Evolutionary conservation across 2,329 filamentous ascomycete species (phyloP).

Genomic region (Sclerotinia spermophila): DNA sequence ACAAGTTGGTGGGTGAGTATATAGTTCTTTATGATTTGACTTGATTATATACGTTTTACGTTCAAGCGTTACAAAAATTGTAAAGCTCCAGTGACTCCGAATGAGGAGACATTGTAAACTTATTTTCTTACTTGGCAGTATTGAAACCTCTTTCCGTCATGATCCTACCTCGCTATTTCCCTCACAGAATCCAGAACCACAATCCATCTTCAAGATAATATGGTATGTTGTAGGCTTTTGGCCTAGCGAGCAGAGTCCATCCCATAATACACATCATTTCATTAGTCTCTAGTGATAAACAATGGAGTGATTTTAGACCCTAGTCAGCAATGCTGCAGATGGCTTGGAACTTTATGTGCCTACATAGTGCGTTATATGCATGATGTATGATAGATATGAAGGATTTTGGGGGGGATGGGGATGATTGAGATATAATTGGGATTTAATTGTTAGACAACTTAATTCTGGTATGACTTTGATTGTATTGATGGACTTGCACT

Average conservation of each 20-base stretch:
- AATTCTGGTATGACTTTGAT: not conserved
- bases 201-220: not conserved
- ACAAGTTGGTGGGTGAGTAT: not conserved
- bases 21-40: not conserved
- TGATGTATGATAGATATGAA: not conserved
- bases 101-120: not conserved
- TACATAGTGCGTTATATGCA: not conserved
- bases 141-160: not conserved
- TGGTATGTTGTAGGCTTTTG: not conserved
- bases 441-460: not conserved
- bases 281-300: not conserved
- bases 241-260: not conserved
- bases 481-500: not conserved
- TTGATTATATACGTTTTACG: not conserved
- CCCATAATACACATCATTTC: not conserved
- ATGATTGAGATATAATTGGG: not conserved
- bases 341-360: not conserved
- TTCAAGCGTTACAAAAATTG: not conserved
- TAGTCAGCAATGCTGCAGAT: not conserved
- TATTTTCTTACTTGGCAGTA: not conserved
- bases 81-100: not conserved
- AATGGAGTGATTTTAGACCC: not conserved
- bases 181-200: not conserved
- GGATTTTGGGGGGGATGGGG: not conserved
- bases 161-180: not conserved